phyloP scores from a whole-genome alignment of 139 green algal genomes.

The Diplosphaera chodatii region DNA sequence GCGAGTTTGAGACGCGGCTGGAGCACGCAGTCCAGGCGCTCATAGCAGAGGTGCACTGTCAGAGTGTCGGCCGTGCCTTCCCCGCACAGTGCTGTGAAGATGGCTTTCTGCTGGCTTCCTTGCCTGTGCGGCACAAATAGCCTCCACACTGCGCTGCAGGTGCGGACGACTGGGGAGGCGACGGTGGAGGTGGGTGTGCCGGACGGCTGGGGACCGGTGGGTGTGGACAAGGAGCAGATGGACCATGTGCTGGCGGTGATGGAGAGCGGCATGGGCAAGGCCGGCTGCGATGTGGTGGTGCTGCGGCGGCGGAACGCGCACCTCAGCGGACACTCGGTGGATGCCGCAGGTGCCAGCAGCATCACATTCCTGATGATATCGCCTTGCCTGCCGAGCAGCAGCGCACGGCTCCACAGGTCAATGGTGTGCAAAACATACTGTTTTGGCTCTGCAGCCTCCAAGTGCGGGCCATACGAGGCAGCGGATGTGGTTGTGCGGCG shows the following conservation, averaged over 20 bases:
- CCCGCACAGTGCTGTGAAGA: no score
- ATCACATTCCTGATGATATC: no score
- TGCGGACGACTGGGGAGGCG: conserved; percentile 59
- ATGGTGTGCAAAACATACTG: no score
- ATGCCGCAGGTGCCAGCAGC: background rate
- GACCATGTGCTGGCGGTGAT: conserved; percentile 31
- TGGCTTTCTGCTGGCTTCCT: no score
- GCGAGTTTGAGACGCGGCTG: conserved; percentile 50
- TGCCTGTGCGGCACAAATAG: no score
- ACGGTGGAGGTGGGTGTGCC: conserved; percentile 58
- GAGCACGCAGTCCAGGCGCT: conserved; percentile 46
- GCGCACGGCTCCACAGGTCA: no score
- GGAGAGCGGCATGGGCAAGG: conserved; percentile 3
- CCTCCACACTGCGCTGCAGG: no score
- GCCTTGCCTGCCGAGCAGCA: no score
- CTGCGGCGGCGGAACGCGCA: conserved; percentile 23
- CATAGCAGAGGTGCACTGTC: conserved; percentile 12
- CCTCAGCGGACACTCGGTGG: background rate
- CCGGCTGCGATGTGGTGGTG: conserved; percentile 31
- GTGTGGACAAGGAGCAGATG: conserved; percentile 42
- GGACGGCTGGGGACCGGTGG: conserved; percentile 52
- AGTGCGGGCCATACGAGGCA: conserved; percentile 3
- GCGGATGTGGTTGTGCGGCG: conserved; percentile 59
- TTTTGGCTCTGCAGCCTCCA: background rate
- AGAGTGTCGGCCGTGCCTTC: no score